Conservation (phyloP, 495 filamentous ascomycete species). For the Xylaria longipes region DNA sequence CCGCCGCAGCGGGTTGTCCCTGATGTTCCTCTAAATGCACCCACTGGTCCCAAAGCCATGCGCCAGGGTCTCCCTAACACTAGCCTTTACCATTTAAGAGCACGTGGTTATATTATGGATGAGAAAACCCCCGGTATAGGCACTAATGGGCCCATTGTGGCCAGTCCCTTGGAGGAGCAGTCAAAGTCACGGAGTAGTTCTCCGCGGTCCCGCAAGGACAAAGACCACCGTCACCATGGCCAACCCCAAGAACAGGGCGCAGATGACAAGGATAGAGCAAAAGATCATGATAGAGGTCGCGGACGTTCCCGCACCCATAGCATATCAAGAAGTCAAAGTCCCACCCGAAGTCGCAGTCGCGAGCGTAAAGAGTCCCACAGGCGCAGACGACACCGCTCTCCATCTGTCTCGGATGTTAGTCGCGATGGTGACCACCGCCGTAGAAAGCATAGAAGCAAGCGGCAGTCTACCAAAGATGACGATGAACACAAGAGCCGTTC, state of each 20-base stretch:
- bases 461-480: conserved; percentile 47
- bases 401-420: conserved; percentile 53
- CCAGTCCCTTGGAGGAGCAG: conserved; percentile 42
- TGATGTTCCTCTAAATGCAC: conserved; percentile 69
- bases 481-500: conserved; percentile 45
- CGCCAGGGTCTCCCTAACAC: conserved; percentile 83
- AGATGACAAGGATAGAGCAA: conserved; percentile 37
- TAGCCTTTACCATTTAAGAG: conserved; percentile 62
- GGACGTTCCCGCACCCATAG: conserved; percentile 36
- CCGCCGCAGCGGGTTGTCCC: conserved; percentile 38
- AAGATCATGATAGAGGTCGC: conserved; percentile 38
- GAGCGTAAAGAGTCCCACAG: conserved; percentile 62
- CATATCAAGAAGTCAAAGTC: conserved; percentile 34
- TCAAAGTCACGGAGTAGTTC: conserved; percentile 52
- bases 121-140: conserved; percentile 45
- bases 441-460: conserved; percentile 57
- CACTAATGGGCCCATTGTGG: conserved; percentile 40
- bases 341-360: conserved; percentile 41
- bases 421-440: conserved; percentile 58
- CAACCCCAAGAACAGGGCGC: conserved; percentile 40
- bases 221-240: conserved; percentile 41
- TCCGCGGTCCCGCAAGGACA: conserved; percentile 38
- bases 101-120: conserved; percentile 53
- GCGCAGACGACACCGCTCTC: conserved; percentile 64
- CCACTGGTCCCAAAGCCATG: conserved; percentile 93